These are phyloP conservation scores for Cladosporium austrohemisphaericum DNA, from an alignment of 2,329 filamentous ascomycete genomes.

Conservation along the genomic window DNA sequence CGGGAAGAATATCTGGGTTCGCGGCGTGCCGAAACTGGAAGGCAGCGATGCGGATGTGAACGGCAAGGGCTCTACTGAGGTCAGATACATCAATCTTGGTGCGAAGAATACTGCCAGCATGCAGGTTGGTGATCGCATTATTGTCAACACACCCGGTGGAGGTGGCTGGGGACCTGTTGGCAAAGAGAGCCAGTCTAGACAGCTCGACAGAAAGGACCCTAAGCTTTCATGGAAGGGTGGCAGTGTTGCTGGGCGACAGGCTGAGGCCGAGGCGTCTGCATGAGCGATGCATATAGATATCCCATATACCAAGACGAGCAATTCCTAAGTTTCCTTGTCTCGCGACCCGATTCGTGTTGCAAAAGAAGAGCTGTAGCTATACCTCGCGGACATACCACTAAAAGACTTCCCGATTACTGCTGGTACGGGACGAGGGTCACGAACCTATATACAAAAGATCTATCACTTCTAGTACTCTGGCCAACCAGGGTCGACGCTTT, in stretches of 20 bases:
- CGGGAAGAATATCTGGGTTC: constrained; percentile 84
- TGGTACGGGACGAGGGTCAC: too few species aligned
- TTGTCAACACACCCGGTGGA: constrained; percentile 73
- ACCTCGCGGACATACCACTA: too few species aligned
- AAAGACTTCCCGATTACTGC: too few species aligned
- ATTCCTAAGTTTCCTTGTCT: too few species aligned
- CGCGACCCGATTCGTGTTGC: too few species aligned
- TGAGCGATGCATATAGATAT: constrained; percentile 14
- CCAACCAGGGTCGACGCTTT: constrained; percentile 58
- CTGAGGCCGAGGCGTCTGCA: constrained; percentile 47
- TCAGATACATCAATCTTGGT: constrained; percentile 66
- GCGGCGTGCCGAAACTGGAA: constrained; percentile 53
- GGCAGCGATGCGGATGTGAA: constrained; percentile 28
- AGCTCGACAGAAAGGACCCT: constrained; percentile 50
- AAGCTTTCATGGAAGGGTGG: constrained; percentile 58
- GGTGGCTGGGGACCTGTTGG: constrained; percentile 69
- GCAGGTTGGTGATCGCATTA: constrained; percentile 72
- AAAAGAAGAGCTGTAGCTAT: too few species aligned
- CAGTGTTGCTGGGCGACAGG: constrained; percentile 54
- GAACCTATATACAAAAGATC: not conserved
- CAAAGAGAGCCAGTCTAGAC: constrained; percentile 50
- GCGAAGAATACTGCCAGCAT: constrained; percentile 77
- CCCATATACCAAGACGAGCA: not conserved
- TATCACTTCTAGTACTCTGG: constrained; percentile 50
- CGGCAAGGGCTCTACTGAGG: constrained; percentile 19